Base-by-base conservation (phyloP, 1,284 basidiomycete species). In the Rhodofomes roseus region DNA sequence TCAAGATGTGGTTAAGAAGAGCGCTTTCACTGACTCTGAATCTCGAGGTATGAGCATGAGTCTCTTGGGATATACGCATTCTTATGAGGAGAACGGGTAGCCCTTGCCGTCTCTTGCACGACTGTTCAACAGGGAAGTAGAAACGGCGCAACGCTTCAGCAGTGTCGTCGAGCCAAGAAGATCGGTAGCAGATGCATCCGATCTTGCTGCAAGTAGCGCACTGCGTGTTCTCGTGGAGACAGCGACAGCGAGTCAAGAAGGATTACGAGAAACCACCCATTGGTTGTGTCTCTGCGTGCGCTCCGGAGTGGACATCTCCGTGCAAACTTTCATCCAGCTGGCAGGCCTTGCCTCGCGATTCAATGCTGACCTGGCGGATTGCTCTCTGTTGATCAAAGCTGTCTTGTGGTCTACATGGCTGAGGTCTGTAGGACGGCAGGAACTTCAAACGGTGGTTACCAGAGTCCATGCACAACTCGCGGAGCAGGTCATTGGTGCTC, bases 301-400 rank as follows among this genome's bases (percentile, higher is more conserved):
- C 53, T 90, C 90, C 2, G 89, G 87, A 0, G 81, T 91, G 16
- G 84, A 88, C 31, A 78, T 93, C 18, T 83, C 90, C 0, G 70
- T 78, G 4, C 56, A 73, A 2, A 79, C 78, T 1, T 84, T 85
- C 65, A 71, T 73, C 40, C 78, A 79, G 41, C 80, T 85, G 39
- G 75, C 78, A 5, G 63, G 70, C 12, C 68, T 83, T 16, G 74
- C 80, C 4, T 68, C 68, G n/a, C 67, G 75, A 25, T 77, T 75
- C 56, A 66, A 75, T 5, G 71, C 76, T 9, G 73, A 78, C 2
- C 69, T 88, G 18, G 62, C 73, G 6, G 78, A 84, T 54, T 78
- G 79, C 18, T 69, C 76, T 8, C 65, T 80, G 29, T 70, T 89
- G 3, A 71, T 81, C 20, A 79, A 81, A 61, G 79, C 81, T 2